phyloP scores from a whole-genome alignment of 495 filamentous ascomycete genomes.

The Aspergillus carlsbadensis region DNA sequence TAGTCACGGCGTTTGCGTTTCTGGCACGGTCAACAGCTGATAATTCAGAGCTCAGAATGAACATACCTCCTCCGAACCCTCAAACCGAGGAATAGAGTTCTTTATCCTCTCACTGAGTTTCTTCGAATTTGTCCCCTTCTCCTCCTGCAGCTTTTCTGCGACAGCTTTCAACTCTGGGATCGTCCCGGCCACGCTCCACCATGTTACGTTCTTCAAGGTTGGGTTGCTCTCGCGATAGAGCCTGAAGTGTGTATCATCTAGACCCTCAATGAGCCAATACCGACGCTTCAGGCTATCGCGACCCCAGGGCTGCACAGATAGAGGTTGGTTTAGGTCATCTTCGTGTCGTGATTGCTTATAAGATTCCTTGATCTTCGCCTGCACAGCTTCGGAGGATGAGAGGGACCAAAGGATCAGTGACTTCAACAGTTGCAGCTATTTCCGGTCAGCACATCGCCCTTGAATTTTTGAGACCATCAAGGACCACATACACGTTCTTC shows the following conservation, averaged over 20 bases:
- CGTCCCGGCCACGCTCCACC: constrained; percentile 88
- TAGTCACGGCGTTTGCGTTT: constrained; percentile 94
- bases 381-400: constrained; percentile 82
- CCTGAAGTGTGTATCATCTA: constrained; percentile 89
- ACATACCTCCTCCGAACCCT: constrained; percentile 84
- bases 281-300: constrained; percentile 84
- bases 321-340: constrained; percentile 87
- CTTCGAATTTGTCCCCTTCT: constrained; percentile 76
- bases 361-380: constrained; percentile 74
- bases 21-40: constrained; percentile 47
- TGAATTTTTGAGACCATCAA: not conserved
- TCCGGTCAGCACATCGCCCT: constrained; percentile 22
- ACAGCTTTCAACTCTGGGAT: constrained; percentile 83
- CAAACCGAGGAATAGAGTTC: constrained; percentile 87
- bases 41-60: not conserved
- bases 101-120: constrained; percentile 73
- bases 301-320: constrained; percentile 95
- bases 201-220: constrained; percentile 69
- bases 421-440: constrained; percentile 74
- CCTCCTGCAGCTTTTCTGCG: constrained; percentile 70
- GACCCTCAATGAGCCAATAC: constrained; percentile 92
- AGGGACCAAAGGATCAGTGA: constrained; percentile 86
- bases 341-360: constrained; percentile 91
- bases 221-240: constrained; percentile 96
- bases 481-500: constrained; percentile 69